Percentiles rank a stretch among this genome's conserved stretches.
Conservation (phyloP, 805 yeast species). For the Saturnispora halmiae region DNA sequence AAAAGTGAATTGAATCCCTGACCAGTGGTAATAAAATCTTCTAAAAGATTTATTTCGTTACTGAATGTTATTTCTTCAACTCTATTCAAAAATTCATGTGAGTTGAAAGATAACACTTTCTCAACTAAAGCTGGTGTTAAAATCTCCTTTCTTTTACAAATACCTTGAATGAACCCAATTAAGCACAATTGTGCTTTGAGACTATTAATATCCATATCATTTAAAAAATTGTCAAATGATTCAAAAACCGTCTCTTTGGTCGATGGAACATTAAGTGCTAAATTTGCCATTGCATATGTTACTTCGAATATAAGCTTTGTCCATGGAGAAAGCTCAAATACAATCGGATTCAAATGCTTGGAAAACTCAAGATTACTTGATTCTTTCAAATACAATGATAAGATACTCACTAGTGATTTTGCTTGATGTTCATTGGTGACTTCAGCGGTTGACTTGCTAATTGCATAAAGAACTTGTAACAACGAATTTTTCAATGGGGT, state of each 20-base stretch:
- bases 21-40: slow-evolving; percentile 26
- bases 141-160: slow-evolving; percentile 20
- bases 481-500: slow-evolving; percentile 21
- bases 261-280: slow-evolving; percentile 20
- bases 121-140: slow-evolving; percentile 17
- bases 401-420: slow-evolving; percentile 33
- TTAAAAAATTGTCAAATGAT: slow-evolving; percentile 6
- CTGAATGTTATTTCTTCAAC: slow-evolving; percentile 19
- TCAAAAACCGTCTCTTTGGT: slow-evolving; percentile 12
- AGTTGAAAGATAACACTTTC: slow-evolving; percentile 19
- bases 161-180: slow-evolving; percentile 26
- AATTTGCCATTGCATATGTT: slow-evolving; percentile 25
- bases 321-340: slow-evolving; percentile 33
- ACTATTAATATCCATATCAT: background rate
- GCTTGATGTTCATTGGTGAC: slow-evolving; percentile 35
- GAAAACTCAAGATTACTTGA: slow-evolving; percentile 36
- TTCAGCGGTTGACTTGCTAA: slow-evolving; percentile 37
- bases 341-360: slow-evolving; percentile 21
- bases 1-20: slow-evolving; percentile 25
- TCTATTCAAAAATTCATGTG: slow-evolving; percentile 22
- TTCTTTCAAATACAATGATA: slow-evolving; percentile 38
- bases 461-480: slow-evolving; percentile 47
- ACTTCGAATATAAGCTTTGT: slow-evolving; percentile 31
- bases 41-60: slow-evolving; percentile 20
- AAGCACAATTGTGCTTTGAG: slow-evolving; percentile 21